Base-by-base conservation (phyloP, 164 flowering plant species). In the Cinnamomum micranthum region DNA sequence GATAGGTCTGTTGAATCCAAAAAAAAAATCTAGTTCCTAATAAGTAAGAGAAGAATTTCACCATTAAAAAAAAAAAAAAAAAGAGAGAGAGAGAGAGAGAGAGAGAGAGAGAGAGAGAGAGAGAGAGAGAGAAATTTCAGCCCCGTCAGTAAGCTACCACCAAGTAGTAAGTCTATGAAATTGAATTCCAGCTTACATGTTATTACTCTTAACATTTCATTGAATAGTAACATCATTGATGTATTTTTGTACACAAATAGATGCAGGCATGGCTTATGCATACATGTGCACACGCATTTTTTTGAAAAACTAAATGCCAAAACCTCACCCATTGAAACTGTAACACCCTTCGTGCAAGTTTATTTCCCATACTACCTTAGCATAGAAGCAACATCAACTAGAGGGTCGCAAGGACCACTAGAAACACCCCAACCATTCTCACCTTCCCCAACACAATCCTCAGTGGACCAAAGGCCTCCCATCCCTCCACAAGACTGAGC, bases 381-480 rank as follows among this genome's bases (percentile, higher is more conserved):
- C 55, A 47, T 41, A 6, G 71, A 47, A 35, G 5, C 27, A 4
- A 67, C 35, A 27, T 69, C 33, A 12, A 69, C 24, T 35, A 69
- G 25, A 6, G 71, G 71, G 55, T 69, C 71, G 55, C 27, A 69
- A 47, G 71, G 7, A 4, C 58, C 71, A 69, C n/a, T 47, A 7
- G 52, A 11, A 19, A 41, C 71, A 35, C 22, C 71, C 55, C 58
- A 69, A 28, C 24, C 55, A 14, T 69, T 69, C 55, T 69, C 71
- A 69, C 55, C 22, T 23, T 69, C 55, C 17, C 33, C 27, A 69
- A 41, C 41, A 24, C 71, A 69, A 41, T 50, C 27, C 35, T 41
- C 71, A 69, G 71, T 15, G 13, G 71, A 47, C 71, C 71, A 69
- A 69, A 20, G 15, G 71, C 25, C 52, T n/a, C 55, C 71, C 25